phyloP scores from a whole-genome alignment of 2,329 filamentous ascomycete species.

The Lecanoromycetidae sp. region DNA sequence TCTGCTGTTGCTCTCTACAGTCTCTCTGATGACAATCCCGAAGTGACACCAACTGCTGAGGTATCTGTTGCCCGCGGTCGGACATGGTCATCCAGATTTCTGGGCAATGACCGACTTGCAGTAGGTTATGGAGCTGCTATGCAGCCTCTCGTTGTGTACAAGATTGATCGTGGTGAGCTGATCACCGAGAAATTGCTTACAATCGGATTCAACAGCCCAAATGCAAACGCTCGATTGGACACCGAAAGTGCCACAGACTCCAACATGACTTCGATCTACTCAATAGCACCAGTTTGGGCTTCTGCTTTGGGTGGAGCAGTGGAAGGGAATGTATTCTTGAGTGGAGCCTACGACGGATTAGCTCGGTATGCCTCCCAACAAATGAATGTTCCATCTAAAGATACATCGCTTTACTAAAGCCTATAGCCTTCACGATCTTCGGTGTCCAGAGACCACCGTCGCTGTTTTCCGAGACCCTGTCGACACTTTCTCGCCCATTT shows the following conservation, averaged over 20 bases:
- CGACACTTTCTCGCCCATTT: conserved; percentile 44
- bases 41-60: conserved; percentile 29
- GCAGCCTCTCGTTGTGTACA: conserved; percentile 38
- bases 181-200: conserved; percentile 28
- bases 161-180: conserved; percentile 36
- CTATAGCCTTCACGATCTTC: conserved; percentile 45
- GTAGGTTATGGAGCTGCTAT: conserved; percentile 36
- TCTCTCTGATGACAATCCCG: conserved; percentile 24
- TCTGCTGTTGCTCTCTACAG: conserved; percentile 37
- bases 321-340: conserved; percentile 43
- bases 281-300: conserved; percentile 31
- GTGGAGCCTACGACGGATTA: conserved; percentile 46
- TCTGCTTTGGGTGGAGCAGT: conserved; percentile 24
- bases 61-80: conserved; percentile 24
- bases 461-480: conserved; percentile 43
- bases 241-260: conserved; percentile 11
- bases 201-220: conserved; percentile 23
- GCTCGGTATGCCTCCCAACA: not conserved
- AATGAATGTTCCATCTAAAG: not conserved
- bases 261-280: conserved; percentile 29
- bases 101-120: conserved; percentile 39
- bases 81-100: conserved; percentile 42
- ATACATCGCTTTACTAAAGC: not conserved
- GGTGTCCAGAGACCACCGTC: conserved; percentile 38
- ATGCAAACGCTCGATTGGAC: conserved; percentile 16